Percentiles rank a stretch among this genome's conserved stretches.
Conservation (phyloP, 495 filamentous ascomycete species). For the Amphirosellinia nigrospora region DNA sequence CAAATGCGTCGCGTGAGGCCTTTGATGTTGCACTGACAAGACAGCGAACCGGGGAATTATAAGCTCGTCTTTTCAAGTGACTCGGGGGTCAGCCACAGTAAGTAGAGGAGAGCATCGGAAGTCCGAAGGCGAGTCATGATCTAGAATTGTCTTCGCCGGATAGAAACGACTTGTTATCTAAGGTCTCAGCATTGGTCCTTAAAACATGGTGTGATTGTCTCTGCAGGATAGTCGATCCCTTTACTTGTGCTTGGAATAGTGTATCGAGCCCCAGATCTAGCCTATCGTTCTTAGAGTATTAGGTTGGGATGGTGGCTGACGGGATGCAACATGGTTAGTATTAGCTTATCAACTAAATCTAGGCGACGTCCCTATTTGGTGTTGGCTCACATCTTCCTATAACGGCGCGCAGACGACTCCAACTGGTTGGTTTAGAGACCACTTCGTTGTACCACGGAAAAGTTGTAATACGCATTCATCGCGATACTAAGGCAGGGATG, state of each 20-base stretch:
- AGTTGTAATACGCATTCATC: slow-evolving; percentile 20
- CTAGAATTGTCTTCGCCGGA: not conserved
- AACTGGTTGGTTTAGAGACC: no score
- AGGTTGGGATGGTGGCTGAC: slow-evolving; percentile 24
- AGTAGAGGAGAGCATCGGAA: not conserved
- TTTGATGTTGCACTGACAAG: slow-evolving; percentile 20
- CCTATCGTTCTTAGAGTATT: slow-evolving; percentile 2
- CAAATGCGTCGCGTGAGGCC: slow-evolving; percentile 24
- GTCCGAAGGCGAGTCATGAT: slow-evolving; percentile 1
- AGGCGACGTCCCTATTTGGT: slow-evolving; percentile 12
- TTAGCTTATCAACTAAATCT: not conserved
- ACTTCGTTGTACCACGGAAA: not conserved
- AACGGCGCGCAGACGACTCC: slow-evolving; percentile 19
- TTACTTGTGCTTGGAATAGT: slow-evolving; percentile 10
- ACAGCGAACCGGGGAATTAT: not conserved
- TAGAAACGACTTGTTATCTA: not conserved
- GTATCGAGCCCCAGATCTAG: slow-evolving; percentile 1
- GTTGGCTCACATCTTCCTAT: not conserved
- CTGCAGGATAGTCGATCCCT: slow-evolving; percentile 8
- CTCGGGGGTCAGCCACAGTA: slow-evolving; percentile 12
- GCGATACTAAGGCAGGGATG: slow-evolving; percentile 7
- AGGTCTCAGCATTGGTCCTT: not conserved
- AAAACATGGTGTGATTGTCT: not conserved
- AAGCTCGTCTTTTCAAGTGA: not conserved
- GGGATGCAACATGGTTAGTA: slow-evolving; percentile 23